Conservation (phyloP, 352 stramenopile species). For the Phytophthora fragariaefolia region DNA sequence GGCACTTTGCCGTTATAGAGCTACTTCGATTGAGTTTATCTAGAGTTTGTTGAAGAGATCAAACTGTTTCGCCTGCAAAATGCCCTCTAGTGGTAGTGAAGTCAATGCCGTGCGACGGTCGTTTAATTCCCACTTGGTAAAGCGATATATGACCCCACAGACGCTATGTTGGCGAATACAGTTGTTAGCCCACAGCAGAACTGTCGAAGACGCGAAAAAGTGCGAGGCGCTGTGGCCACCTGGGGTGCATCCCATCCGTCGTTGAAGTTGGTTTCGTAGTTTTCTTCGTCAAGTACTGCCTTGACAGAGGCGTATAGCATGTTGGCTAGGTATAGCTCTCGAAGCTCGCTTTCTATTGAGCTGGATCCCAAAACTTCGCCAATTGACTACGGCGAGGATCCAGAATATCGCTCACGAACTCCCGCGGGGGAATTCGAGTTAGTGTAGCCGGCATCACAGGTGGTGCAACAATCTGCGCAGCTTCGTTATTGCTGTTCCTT, state of each 20-base stretch:
- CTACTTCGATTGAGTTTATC: too few relatives aligned
- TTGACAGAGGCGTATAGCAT: background rate
- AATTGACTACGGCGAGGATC: background rate
- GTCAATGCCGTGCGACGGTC: conserved; percentile 3
- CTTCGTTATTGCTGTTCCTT: background rate
- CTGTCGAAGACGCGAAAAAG: conserved; percentile 3
- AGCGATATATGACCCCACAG: conserved; percentile 7
- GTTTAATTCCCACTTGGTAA: conserved; percentile 10
- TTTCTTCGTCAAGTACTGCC: background rate
- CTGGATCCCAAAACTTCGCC: background rate
- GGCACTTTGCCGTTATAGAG: too few relatives aligned
- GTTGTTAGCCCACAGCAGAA: conserved; percentile 11
- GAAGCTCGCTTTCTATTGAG: conserved; percentile 1
- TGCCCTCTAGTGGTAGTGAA: conserved; percentile 2
- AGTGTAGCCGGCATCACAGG: conserved; percentile 6
- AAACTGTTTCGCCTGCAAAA: conserved; percentile 20
- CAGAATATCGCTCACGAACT: background rate
- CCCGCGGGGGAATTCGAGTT: background rate
- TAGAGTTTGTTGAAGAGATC: background rate
- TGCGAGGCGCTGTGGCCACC: background rate
- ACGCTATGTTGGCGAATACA: conserved; percentile 7
- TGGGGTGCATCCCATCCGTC: background rate
- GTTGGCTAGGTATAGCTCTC: background rate
- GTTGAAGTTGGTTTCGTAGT: conserved; percentile 9
- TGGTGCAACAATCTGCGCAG: background rate